Conservation (phyloP, 257 asterid species). For the Nicotiana tomentosiformis region DNA sequence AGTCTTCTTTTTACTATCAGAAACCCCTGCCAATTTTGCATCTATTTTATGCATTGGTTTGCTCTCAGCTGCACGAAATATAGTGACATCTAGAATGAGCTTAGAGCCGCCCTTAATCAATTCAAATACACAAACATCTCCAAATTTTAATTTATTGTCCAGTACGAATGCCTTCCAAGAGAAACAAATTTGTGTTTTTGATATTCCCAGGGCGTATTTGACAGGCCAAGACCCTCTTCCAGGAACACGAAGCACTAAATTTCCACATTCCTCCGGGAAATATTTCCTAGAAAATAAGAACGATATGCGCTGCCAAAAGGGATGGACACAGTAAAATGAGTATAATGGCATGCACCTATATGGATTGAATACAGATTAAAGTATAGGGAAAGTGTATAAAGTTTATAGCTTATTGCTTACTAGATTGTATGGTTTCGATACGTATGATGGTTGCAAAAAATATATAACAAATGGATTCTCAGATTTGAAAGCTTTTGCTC, state of each 20-base stretch:
- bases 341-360: not conserved
- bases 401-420: not conserved
- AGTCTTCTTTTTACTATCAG: not conserved
- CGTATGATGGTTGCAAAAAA: conserved; percentile 10
- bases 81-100: not conserved
- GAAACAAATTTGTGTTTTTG: not conserved
- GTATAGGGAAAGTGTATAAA: not conserved
- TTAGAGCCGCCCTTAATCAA: not conserved
- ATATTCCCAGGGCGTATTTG: not conserved
- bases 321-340: not conserved
- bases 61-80: not conserved
- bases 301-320: not conserved
- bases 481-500: not conserved
- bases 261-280: not conserved
- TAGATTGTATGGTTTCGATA: not conserved
- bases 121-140: conserved; percentile 20
- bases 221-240: not conserved
- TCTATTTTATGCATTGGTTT: not conserved
- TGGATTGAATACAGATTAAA: not conserved
- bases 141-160: conserved; percentile 10
- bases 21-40: not conserved
- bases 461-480: not conserved
- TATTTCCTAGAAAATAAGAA: not conserved
- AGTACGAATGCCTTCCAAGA: conserved; percentile 12
- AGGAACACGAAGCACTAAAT: not conserved